A percentile compares a stretch with the other conserved stretches of the same genome.
These are phyloP conservation scores for Stagonosporopsis rhizophila DNA, from an alignment of 2,329 filamentous ascomycete genomes.

Conservation along the genomic window DNA sequence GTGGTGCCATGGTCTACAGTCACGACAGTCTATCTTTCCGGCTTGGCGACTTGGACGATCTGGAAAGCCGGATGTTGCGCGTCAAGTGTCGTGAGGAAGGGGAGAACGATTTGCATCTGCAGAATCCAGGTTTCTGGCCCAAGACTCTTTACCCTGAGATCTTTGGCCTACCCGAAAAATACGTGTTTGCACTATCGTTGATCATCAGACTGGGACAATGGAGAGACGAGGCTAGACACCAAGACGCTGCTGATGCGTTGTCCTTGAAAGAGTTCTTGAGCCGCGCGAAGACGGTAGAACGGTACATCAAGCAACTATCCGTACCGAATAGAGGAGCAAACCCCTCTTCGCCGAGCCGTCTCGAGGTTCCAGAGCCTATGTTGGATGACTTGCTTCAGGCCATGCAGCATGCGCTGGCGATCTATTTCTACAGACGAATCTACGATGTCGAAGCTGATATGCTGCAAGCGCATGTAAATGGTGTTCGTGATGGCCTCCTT, in stretches of 20 bases:
- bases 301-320: slow-evolving; percentile 36
- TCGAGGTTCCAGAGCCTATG: slow-evolving; percentile 11
- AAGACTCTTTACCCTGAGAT: slow-evolving; percentile 55
- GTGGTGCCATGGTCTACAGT: slow-evolving; percentile 28
- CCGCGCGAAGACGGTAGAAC: slow-evolving; percentile 46
- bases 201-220: slow-evolving; percentile 55
- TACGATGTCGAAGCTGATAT: slow-evolving; percentile 52
- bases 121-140: slow-evolving; percentile 51
- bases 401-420: slow-evolving; percentile 54
- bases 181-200: slow-evolving; percentile 40
- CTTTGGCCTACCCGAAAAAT: slow-evolving; percentile 54
- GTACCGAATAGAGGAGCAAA: background rate
- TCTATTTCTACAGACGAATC: slow-evolving; percentile 57
- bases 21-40: slow-evolving; percentile 47
- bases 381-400: slow-evolving; percentile 47
- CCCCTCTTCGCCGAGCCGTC: background rate
- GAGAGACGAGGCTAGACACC: slow-evolving; percentile 43
- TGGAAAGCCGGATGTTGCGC: slow-evolving; percentile 42
- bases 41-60: slow-evolving; percentile 38
- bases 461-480: slow-evolving; percentile 49
- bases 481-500: slow-evolving; percentile 49
- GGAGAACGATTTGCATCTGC: slow-evolving; percentile 55
- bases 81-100: slow-evolving; percentile 50
- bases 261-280: slow-evolving; percentile 41
- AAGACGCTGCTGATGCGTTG: slow-evolving; percentile 10